Evolutionary conservation across 2,329 filamentous ascomycete genomes (phyloP), one percentile per base, ranked within the genome.

Genomic region (Fusarium nurragi): DNA sequence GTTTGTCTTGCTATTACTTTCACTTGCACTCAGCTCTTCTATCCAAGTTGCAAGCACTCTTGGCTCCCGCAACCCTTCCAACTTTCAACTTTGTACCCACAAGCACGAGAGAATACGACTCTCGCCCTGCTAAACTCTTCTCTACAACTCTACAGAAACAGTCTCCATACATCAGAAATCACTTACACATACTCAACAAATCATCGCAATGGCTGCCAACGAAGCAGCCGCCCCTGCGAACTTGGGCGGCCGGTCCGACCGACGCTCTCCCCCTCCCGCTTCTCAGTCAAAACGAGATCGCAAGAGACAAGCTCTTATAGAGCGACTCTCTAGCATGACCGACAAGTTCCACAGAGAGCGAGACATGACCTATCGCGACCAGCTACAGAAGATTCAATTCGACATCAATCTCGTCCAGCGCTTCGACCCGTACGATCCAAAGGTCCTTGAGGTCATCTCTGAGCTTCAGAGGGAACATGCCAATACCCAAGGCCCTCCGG

Each of bases 371-470:
- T 98, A 97, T 77, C 88, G 94, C 63, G 91, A 95, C 67, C 93
- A 97, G 77, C 85, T 97, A 3, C 90, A 95, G 72, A 92, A 92
- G 68, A 88, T 97, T n/a, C 94, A 97, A 78, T 89, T 92, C 66
- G 94, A 97, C 77, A 93, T 94, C 79, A 92, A 87, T 57, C 84
- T 97, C 41, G 92, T 97, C 67, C 89, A 93, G 76, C 89, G 91
- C 69, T 91, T 95, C 49, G 90, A 97, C 72, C 90, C 92, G 1
- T 96, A 97, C 76, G 83, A 84, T 49, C 83, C 88, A 60, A 86
- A 87, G 60, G 88, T 92, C 45, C 83, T 97, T 43, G 89, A 93
- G 63, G 86, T 91, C 54, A 88, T 93, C 63, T 82, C 84, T 48
- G 86, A 88, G 68, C 78, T 90, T 72, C 86, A 87, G 57, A 81